phyloP scores from a whole-genome alignment of 108 stramenopile species.

The Nannochloropsis granulata region DNA sequence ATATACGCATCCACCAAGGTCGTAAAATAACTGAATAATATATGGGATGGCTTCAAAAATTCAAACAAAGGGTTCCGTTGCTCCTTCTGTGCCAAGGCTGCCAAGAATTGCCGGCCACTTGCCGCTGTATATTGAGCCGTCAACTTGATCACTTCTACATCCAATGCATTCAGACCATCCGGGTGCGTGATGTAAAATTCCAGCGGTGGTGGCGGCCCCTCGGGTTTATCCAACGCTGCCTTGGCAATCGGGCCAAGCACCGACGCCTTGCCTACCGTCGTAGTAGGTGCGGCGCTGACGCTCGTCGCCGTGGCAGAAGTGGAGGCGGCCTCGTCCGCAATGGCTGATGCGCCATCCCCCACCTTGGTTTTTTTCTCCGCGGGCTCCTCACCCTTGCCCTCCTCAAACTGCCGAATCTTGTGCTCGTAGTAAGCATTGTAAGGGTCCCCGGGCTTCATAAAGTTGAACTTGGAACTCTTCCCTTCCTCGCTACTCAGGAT shows the following conservation, averaged over 20 bases:
- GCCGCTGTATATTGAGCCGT: constrained; percentile 91
- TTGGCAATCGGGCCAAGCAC: constrained; percentile 40
- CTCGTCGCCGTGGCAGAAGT: not conserved
- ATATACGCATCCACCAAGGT: constrained; percentile 85
- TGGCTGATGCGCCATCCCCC: constrained; percentile 9
- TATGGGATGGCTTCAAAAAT: constrained; percentile 82
- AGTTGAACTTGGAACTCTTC: constrained; percentile 89
- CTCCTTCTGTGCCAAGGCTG: constrained; percentile 55
- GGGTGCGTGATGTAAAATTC: constrained; percentile 58
- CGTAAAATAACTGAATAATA: constrained; percentile 84
- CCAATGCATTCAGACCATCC: constrained; percentile 53
- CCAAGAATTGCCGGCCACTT: constrained; percentile 59
- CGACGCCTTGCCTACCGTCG: constrained; percentile 15
- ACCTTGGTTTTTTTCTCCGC: constrained; percentile 22
- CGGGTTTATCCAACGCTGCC: constrained; percentile 8
- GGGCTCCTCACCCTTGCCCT: constrained; percentile 49
- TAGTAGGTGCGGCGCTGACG: not conserved
- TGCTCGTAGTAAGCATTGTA: constrained; percentile 97
- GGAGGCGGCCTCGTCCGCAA: not conserved
- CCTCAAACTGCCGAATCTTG: constrained; percentile 47
- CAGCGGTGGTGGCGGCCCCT: constrained; percentile 49
- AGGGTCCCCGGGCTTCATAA: constrained; percentile 67
- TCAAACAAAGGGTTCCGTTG: constrained; percentile 71
- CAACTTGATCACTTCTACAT: constrained; percentile 74
- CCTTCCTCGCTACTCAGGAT: constrained; percentile 37